Base-by-base conservation (phyloP, 148 eudicot species). In the Heliamphora exappendiculata region DNA sequence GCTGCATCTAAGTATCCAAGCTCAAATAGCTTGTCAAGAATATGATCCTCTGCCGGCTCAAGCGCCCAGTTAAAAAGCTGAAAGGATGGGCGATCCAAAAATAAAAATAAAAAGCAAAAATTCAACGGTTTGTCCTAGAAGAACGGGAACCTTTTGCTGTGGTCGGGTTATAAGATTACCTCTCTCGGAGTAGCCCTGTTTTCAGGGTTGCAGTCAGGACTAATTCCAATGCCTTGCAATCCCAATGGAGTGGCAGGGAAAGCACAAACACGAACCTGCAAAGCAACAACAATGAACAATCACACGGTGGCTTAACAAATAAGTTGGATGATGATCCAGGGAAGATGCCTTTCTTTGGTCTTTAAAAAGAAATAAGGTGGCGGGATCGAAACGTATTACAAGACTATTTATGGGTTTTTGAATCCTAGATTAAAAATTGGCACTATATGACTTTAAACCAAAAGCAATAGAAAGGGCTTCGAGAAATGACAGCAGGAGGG, bases 121-220 rank as follows among this genome's bases (percentile, higher is more conserved):
- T 17, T n/a, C 19, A 76, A 73, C 58, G 76, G 67, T 70, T 55
- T 39, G 37, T n/a, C 45, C 55, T 57, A 13, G 3, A 4, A 78
- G 41, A 57, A 65, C 59, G n/a, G 36, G 49, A 55, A 26, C 26
- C 19, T 31, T 2, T 36, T 33, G 11, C 28, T 2, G 0, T 62
- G n/a, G 22, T 62, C 11, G 57, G 73, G 55, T 33, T 7, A 75
- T 19, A 75, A 72, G 34, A 63, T 75, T 85, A 92, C 98, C 99
- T 96, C 89, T 74, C 99, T 84, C 42, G 86, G 84, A 55, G 85
- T 83, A 64, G 91, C 98, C 78, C 89, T 85, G 80, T 85, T 90
- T 64, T 87, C 91, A 3, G 99, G 99, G 85, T 90, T 95, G 84
- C 94, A 91, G 79, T 95, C 98, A n/a, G 99, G 98, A 84, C 97